Evolutionary conservation across 176 grass and related monocot species (phyloP), one percentile per base, ranked within the genome.

Genomic region (Phoenix roebelenii): DNA sequence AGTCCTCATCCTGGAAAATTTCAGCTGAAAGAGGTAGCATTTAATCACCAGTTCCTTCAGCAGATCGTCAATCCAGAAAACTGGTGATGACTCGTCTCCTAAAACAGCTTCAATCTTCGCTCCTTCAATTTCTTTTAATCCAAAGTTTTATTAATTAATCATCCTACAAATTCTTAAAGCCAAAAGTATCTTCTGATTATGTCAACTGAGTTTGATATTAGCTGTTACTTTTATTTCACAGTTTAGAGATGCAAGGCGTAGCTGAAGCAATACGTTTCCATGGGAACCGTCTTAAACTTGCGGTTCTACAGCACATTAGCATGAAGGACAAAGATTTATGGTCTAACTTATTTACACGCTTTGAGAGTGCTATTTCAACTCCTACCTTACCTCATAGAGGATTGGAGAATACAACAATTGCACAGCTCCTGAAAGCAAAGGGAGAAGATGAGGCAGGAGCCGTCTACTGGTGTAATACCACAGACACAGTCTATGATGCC

Each of bases 351-450:
- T 76, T 85, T 14, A 75, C 75, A 10, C 92, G 67, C 20, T 88
- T 90, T 49, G 84, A 85, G 3, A 76, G 72, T 32, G 83, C 82
- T 20, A 67, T 61, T 55, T 73, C 81, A 19, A 67, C 73, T 14
- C 51, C 78, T 30, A 75, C 59, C 2, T 81, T 91, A 78, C 80
- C 93, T 53, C 80, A 85, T 50, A 88, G 85, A 48, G 93, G 87
- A 52, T 63, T 97, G 57, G 93, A 97, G 63, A 97, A 91, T 72
- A 91, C 82, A 12, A 88, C 81, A 12, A 87, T 97, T 60, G 65
- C 73, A 4, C 81, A 97, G 35, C 64, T 97, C 54, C 72, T 97
- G 1, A 88, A 80, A 67, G 68, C 76, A 1, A 97, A 91, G 22
- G 93, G 93, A 18, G 84, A 83, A 63, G 50, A 80, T 22, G 63